phyloP scores from a whole-genome alignment of 768 basidiomycete genomes.

The Boletus rufocinnamomeus region DNA sequence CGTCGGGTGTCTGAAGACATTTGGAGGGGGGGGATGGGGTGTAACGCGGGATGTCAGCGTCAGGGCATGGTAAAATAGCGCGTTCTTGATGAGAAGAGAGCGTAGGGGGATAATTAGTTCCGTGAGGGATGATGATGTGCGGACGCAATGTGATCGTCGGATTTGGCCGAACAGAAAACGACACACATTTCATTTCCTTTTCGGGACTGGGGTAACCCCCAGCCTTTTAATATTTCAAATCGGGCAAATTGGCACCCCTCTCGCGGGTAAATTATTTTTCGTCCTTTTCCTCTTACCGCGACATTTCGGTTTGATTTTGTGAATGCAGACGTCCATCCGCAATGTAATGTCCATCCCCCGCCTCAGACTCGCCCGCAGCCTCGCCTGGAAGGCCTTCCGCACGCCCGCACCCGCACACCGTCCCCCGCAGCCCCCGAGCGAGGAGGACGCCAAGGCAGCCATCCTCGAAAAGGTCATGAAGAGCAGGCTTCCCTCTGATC shows the following conservation, averaged over 20 bases:
- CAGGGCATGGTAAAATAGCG: slow-evolving; percentile 56
- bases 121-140: slow-evolving; percentile 46
- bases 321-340: slow-evolving; percentile 40
- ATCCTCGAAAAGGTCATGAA: slow-evolving; percentile 86
- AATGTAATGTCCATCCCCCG: slow-evolving; percentile 38
- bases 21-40: slow-evolving; percentile 21
- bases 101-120: slow-evolving; percentile 47
- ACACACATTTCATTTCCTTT: not conserved
- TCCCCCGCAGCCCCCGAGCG: slow-evolving; percentile 36
- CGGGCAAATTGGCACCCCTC: not conserved
- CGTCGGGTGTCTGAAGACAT: slow-evolving; percentile 71
- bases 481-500: slow-evolving; percentile 83
- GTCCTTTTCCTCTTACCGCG: slow-evolving; percentile 22
- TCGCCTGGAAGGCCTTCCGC: slow-evolving; percentile 34
- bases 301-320: slow-evolving; percentile 6
- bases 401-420: slow-evolving; percentile 1
- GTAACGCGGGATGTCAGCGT: slow-evolving; percentile 32
- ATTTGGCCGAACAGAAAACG: slow-evolving; percentile 21
- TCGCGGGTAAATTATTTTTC: slow-evolving; percentile 22
- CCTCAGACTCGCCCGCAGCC: not conserved
- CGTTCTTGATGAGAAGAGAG: slow-evolving; percentile 43
- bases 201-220: slow-evolving; percentile 22
- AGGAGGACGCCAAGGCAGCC: slow-evolving; percentile 74
- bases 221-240: slow-evolving; percentile 25
- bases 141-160: slow-evolving; percentile 20